Base-by-base conservation (phyloP, 805 yeast genomes). In the Sugiyamaella mastotermitis region DNA sequence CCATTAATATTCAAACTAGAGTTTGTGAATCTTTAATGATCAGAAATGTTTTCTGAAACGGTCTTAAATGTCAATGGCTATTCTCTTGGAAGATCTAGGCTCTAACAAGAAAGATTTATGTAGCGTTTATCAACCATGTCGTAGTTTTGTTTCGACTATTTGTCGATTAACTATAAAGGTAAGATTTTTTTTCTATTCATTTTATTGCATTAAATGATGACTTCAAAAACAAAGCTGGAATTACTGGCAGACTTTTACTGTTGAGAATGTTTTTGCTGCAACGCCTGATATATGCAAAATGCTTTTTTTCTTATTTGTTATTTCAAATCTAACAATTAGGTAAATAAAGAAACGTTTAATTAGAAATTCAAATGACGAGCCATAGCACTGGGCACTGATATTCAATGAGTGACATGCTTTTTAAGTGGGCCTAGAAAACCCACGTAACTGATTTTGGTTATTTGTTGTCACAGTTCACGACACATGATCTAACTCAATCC, bases 311-410 rank as follows among this genome's bases (percentile, higher is more conserved):
- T 31, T 15, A 14, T 22, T 14, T 9, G 8, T 16, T 24, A n/a
- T 26, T 29, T 16, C 22, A 15, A n/a, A 19, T 17, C 33, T 31
- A 31, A 17, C 17, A 31, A 37, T 15, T 33, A 20, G n/a, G 19
- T 13, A 15, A 17, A 26, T 15, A 14, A 14, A 22, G 7, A 10
- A 22, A 7, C 10, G 7, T 22, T 22, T 20, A 7, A 31, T 31
- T 20, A 11, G 9, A 8, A 18, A 8, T 5, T 11, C 47, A 51
- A 41, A 74, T 75, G 96, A 87, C 72, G 96, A 87, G 66, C 62
- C 73, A 79, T 72, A 74, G 96, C 97, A 88, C 97, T 88, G 97
- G 97, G 97, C 97, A 87, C 97, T 80, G 97, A 83, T 65, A 18
- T 58, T 48, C 52, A 54, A 78, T 87, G 96, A 87, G 94, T 84